These are phyloP conservation scores for Gautieria morchelliformis DNA, from an alignment of 768 basidiomycete genomes.

Conservation along the genomic window DNA sequence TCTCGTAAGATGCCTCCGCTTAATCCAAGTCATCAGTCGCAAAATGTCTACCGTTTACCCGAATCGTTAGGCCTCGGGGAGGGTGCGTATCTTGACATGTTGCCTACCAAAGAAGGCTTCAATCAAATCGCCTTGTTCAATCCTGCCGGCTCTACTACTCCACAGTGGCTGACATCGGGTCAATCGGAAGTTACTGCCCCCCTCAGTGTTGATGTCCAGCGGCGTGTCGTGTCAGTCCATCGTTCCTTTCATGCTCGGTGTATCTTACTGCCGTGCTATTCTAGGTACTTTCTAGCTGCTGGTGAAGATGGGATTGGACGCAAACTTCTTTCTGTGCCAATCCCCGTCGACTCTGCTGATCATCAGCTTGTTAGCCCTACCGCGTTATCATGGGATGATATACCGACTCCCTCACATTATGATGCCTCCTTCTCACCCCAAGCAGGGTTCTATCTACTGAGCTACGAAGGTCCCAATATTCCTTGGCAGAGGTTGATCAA, in stretches of 20 bases:
- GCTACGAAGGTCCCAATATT: conserved; percentile 69
- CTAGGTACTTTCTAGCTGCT: conserved; percentile 17
- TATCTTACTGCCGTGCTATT: background rate
- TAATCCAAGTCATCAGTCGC: conserved; percentile 33
- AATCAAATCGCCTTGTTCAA: conserved; percentile 91
- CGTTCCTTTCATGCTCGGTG: background rate
- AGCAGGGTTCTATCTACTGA: conserved; percentile 75
- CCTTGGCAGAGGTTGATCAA: conserved; percentile 82
- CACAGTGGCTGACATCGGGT: conserved; percentile 79
- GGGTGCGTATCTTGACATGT: conserved; percentile 81
- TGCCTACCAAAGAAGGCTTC: conserved; percentile 73
- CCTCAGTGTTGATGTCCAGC: conserved; percentile 56
- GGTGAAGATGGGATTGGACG: conserved; percentile 13
- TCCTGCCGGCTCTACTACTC: conserved; percentile 56
- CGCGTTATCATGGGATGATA: conserved; percentile 19
- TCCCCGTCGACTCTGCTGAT: conserved; percentile 8
- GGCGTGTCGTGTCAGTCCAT: conserved; percentile 58
- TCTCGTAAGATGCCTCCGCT: background rate
- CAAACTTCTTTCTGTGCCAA: background rate
- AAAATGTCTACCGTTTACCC: conserved; percentile 54
- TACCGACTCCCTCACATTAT: conserved; percentile 41
- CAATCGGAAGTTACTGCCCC: conserved; percentile 86
- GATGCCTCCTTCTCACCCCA: conserved; percentile 71
- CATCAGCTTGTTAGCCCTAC: conserved; percentile 11
- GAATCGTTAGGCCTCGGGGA: conserved; percentile 30